These are phyloP conservation scores for Globisporangium barbulae DNA, from an alignment of 352 stramenopile species.

Conservation along the genomic window DNA sequence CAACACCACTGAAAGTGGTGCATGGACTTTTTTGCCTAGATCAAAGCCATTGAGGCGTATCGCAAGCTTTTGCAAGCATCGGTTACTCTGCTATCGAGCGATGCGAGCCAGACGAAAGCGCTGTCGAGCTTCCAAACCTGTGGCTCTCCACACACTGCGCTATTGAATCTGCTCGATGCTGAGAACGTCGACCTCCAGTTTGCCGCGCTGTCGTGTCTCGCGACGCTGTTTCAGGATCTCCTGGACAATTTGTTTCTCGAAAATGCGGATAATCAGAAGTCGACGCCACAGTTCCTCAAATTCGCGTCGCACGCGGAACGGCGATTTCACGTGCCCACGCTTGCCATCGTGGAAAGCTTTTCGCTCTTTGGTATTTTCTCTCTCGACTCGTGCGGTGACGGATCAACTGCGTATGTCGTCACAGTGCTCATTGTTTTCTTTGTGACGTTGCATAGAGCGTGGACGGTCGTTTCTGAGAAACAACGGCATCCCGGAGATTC, in stretches of 20 bases:
- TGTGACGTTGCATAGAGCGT: constrained; percentile 8
- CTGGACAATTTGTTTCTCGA: constrained; percentile 22
- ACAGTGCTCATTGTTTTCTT: not conserved
- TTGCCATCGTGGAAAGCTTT: constrained; percentile 48
- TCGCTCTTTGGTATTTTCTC: constrained; percentile 36
- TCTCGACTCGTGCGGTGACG: too few relatives aligned
- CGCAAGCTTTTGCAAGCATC: constrained; percentile 19
- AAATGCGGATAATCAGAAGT: constrained; percentile 27
- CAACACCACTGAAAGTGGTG: not conserved
- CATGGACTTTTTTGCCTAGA: constrained; percentile 5
- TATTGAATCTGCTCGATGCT: constrained; percentile 26
- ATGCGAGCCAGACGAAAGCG: not conserved
- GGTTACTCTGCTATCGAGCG: not conserved
- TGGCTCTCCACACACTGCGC: constrained; percentile 25
- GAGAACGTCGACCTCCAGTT: constrained; percentile 32
- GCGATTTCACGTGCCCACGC: constrained; percentile 33
- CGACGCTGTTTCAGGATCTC: constrained; percentile 14
- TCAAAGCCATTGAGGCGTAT: constrained; percentile 25
- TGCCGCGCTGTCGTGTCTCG: constrained; percentile 36
- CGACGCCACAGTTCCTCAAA: constrained; percentile 21
- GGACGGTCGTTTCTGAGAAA: constrained; percentile 14
- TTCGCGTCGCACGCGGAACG: constrained; percentile 33
- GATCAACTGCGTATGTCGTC: not conserved
- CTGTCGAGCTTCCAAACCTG: constrained; percentile 31
- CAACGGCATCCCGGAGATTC: not conserved